A percentile compares a stretch with the other conserved stretches of the same genome.
phyloP scores from a whole-genome alignment of 225 moss, liverwort and hornwort genomes.

The Sphagnum tenellum region DNA sequence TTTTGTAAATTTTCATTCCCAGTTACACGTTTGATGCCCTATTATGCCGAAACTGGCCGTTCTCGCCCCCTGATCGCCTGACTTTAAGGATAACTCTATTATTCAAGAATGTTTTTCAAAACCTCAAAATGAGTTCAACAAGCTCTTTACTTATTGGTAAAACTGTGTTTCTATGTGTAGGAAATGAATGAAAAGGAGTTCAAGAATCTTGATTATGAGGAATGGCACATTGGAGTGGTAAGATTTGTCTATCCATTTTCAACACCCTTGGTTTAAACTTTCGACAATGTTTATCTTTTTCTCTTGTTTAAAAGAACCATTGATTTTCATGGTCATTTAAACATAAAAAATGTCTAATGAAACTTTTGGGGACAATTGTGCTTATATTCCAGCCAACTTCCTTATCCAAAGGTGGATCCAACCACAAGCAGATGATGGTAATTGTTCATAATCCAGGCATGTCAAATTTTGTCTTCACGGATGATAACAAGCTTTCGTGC shows the following conservation, averaged over 20 bases:
- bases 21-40: no score
- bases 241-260: slow-evolving; percentile 8
- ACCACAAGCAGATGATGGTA: slow-evolving; percentile 53
- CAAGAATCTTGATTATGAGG: slow-evolving; percentile 74
- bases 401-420: slow-evolving; percentile 27
- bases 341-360: neutral
- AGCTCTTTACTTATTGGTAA: no score
- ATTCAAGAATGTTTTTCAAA: no score
- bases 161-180: slow-evolving; percentile 16
- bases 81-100: no score
- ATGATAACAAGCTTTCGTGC: slow-evolving; percentile 10
- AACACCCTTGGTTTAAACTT: neutral
- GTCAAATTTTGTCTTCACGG: slow-evolving; percentile 20
- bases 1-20: no score
- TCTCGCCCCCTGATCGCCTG: no score
- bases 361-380: neutral
- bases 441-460: slow-evolving; percentile 85
- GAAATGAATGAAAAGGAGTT: slow-evolving; percentile 86
- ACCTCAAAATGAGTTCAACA: no score
- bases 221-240: slow-evolving; percentile 96
- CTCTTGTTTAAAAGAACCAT: neutral
- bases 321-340: neutral
- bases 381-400: slow-evolving; percentile 56
- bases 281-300: no score
- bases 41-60: no score